Base-by-base conservation (phyloP, 2,329 filamentous ascomycete genomes). In the Zalaria sp. region DNA sequence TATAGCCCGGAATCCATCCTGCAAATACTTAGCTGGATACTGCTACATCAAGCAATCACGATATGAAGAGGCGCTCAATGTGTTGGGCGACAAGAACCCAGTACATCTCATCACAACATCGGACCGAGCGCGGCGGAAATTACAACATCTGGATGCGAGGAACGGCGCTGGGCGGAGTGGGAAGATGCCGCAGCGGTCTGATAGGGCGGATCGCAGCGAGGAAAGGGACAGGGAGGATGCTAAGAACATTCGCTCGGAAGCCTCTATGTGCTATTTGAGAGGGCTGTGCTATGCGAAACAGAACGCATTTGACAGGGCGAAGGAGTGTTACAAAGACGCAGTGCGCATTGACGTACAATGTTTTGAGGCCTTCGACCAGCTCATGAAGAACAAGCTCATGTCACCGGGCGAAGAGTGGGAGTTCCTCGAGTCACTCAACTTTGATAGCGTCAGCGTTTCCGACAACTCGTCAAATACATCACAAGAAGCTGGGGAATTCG, bases 311-410 rank as follows among this genome's bases (percentile, higher is more conserved):
- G 91, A 98, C 59, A 80, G 87, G 29, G 91, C 91, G 40, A 95
- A 95, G 60, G 88, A 96, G 54, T 96, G 91, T 65, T 98, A 96
- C 71, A 96, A 95, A 66, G 86, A 93, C 54, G 91, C 91, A 2
- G 87, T 96, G 37, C 79, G 84, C 47, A 95, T 98, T 55, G 91
- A 98, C 57, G 88, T 96, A 3, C 88, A 94, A 60, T 98, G 91
- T 63, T 96, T 94, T 57, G 91, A 98, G 62, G 91, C 91, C 0
- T 96, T 98, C 57, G 88, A 95, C 53, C 88, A 96, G 66, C 74
- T 98, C 42, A 95, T 96, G 79, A 86, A 87, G 65, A 98, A 98
- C 64, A 84, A 84, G 18, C 72, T 98, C 47, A 83, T 98, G 76
- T 77, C 77, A 25, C 87, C 88, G 0, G 79, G 84, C 31, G 88